phyloP scores from a whole-genome alignment of 441 rosid species.

The Codiaeum variegatum region DNA sequence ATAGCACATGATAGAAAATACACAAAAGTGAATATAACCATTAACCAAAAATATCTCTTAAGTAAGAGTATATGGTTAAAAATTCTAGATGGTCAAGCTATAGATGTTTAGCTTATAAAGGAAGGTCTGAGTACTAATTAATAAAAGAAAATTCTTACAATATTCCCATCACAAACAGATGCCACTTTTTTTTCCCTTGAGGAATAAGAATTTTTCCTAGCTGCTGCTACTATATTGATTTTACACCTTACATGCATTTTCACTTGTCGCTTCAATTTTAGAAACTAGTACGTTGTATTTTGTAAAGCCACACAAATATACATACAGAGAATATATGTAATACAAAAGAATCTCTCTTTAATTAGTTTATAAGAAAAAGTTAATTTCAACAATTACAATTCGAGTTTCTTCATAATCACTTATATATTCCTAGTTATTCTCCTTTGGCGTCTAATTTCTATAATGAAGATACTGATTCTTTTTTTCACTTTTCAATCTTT shows the following conservation, averaged over 20 bases:
- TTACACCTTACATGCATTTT: not conserved
- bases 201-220: conserved; percentile 2
- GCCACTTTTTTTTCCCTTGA: not conserved
- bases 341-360: not conserved
- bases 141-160: no score
- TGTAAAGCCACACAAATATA: not conserved
- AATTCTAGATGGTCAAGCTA: no score
- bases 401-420: no score
- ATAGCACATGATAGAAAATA: no score
- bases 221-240: not conserved
- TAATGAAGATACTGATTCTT: not conserved
- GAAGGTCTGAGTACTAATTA: no score
- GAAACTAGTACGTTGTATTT: not conserved
- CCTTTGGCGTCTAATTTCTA: conserved; percentile 16
- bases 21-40: no score
- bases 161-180: not conserved
- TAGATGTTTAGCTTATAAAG: no score
- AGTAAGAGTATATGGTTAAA: no score
- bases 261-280: not conserved
- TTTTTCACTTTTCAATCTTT: not conserved
- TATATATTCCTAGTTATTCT: not conserved
- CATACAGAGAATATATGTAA: not conserved
- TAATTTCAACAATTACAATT: no score
- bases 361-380: not conserved
- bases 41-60: no score